These are phyloP conservation scores for Fusarium veterinarium DNA, from an alignment of 2,329 filamentous ascomycete genomes.

Conservation along the genomic window DNA sequence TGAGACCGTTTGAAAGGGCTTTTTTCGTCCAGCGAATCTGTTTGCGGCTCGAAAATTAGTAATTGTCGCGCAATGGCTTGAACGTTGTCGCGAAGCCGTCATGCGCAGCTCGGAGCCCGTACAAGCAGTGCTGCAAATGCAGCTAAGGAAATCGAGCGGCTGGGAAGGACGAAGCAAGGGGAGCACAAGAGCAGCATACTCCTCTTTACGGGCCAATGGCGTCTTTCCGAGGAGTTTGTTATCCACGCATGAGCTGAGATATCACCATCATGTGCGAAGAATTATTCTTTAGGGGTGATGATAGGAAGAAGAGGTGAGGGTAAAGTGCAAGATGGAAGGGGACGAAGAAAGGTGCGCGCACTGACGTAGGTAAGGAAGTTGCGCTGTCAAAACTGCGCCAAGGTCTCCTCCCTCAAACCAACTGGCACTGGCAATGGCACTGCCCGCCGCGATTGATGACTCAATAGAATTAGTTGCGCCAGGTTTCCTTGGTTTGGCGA, in stretches of 20 bases:
- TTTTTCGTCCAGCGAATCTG: slow-evolving; percentile 15
- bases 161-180: slow-evolving; percentile 32
- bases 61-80: slow-evolving; percentile 20
- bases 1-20: neutral
- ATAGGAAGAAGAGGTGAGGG: slow-evolving; percentile 6
- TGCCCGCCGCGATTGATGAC: slow-evolving; percentile 16
- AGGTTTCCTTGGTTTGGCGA: slow-evolving; percentile 12
- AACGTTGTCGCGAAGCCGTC: slow-evolving; percentile 28
- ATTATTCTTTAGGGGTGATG: neutral
- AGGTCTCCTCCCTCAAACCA: slow-evolving; percentile 9
- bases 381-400: neutral
- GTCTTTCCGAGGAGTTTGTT: slow-evolving; percentile 20
- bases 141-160: slow-evolving; percentile 28
- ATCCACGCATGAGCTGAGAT: slow-evolving; percentile 26
- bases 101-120: slow-evolving; percentile 22
- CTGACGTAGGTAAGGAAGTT: slow-evolving; percentile 24
- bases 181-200: slow-evolving; percentile 37
- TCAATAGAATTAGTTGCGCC: slow-evolving; percentile 20
- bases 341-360: slow-evolving; percentile 6
- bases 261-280: slow-evolving; percentile 23
- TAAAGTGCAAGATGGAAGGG: slow-evolving; percentile 8
- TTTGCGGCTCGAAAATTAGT: slow-evolving; percentile 6
- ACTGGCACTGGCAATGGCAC: neutral
- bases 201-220: slow-evolving; percentile 40
- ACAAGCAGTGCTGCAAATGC: slow-evolving; percentile 12